These are phyloP conservation scores for Raphanus raphanistrum DNA, from an alignment of 345 rosid genomes.

Conservation along the genomic window DNA sequence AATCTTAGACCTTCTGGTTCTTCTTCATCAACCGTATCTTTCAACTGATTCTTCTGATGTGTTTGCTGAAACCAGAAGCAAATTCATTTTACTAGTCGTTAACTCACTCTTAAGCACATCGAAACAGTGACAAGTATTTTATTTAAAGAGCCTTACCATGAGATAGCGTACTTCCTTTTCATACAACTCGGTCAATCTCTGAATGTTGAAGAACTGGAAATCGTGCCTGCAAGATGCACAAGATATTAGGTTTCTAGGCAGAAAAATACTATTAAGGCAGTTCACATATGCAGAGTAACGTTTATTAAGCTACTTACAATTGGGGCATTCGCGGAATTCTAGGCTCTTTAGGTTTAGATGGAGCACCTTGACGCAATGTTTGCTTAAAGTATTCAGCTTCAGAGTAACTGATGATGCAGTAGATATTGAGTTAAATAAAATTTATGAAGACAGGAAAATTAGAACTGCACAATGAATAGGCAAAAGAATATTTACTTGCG, in stretches of 20 bases:
- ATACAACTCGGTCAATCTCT: conserved; percentile 89
- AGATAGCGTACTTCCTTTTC: conserved; percentile 99
- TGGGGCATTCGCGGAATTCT: conserved; percentile 99
- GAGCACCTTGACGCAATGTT: conserved; percentile 95
- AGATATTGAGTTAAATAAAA: not conserved
- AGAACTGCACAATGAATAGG: conserved; percentile 16
- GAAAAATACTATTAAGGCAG: not conserved
- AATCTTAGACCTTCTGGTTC: conserved; percentile 84
- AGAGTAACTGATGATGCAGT: conserved; percentile 61
- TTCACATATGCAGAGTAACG: not conserved
- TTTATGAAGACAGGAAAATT: conserved; percentile 7
- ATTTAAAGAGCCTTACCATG: conserved; percentile 59
- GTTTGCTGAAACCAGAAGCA: conserved; percentile 62
- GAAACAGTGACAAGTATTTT: conserved; percentile 6
- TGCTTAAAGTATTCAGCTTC: conserved; percentile 97
- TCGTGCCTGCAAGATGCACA: conserved; percentile 67
- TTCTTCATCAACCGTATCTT: conserved; percentile 91
- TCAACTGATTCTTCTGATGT: conserved; percentile 96
- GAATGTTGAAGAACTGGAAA: conserved; percentile 95
- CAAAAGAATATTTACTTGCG: conserved; percentile 68
- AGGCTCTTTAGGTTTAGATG: conserved; percentile 92
- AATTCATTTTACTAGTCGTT: not conserved
- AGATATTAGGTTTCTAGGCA: conserved; percentile 1
- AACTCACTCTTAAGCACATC: not conserved
- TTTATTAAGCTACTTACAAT: conserved; percentile 53